Percentiles rank a stretch among this genome's conserved stretches.
Conservation (phyloP, 179 eudicot genomes). For the Vitellaria paradoxa region DNA sequence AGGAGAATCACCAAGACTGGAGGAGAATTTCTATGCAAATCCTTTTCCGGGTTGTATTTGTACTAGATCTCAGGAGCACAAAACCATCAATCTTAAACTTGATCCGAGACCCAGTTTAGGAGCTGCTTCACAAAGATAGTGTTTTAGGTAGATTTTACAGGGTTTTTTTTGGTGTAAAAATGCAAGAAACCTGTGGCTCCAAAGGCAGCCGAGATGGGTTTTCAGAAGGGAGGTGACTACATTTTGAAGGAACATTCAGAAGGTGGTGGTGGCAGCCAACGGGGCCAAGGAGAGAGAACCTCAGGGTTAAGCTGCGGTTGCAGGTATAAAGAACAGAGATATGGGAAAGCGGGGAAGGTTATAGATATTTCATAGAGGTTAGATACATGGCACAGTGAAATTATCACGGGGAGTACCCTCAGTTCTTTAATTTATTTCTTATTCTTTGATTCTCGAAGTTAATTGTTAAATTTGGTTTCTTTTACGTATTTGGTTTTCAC, state of each 20-base stretch:
- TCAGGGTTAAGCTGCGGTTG: background rate
- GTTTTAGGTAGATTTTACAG: background rate
- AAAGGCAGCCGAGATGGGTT: background rate
- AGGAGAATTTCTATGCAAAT: slow-evolving; percentile 87
- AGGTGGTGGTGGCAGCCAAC: background rate
- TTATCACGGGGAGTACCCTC: slow-evolving; percentile 3
- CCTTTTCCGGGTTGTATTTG: slow-evolving; percentile 85
- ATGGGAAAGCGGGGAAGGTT: slow-evolving; percentile 10
- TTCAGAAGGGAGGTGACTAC: background rate
- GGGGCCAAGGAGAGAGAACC: background rate
- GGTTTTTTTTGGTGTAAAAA: slow-evolving; percentile 1
- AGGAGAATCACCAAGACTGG: slow-evolving; percentile 51
- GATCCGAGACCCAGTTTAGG: slow-evolving; percentile 24
- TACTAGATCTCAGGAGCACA: slow-evolving; percentile 22
- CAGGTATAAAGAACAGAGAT: background rate
- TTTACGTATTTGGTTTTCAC: background rate
- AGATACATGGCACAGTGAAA: background rate
- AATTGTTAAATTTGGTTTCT: background rate
- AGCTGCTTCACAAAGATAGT: slow-evolving; percentile 30
- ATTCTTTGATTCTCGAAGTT: background rate
- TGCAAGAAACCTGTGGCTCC: background rate
- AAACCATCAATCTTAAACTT: slow-evolving; percentile 4
- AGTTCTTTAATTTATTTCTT: background rate
- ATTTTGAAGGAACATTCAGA: background rate
- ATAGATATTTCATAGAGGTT: slow-evolving; percentile 1